Evolutionary conservation across 208 protist species (phyloP).

Genomic region (Jaenimonas drosophilae): DNA sequence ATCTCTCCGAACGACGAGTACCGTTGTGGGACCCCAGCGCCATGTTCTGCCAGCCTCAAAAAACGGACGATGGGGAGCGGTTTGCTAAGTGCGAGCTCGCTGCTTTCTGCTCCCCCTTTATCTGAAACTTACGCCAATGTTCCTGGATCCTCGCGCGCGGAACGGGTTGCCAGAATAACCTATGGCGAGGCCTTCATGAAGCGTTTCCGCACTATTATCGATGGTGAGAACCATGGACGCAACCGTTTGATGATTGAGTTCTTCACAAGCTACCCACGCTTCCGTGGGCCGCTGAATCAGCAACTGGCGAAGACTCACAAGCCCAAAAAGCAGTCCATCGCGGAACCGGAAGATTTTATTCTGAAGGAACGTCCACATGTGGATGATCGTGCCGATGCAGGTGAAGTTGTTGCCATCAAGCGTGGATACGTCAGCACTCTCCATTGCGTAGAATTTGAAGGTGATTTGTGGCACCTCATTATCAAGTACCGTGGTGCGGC

Average conservation of each 20-base stretch:
- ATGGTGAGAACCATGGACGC: constrained; percentile 17
- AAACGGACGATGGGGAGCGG: constrained; percentile 1
- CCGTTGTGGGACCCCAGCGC: background rate
- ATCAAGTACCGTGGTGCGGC: constrained; percentile 1
- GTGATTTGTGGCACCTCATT: constrained; percentile 2
- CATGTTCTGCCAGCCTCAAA: background rate
- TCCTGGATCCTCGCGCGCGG: background rate
- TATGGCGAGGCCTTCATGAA: constrained; percentile 9
- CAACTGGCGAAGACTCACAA: background rate
- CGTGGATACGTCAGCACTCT: background rate
- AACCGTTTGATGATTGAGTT: constrained; percentile 27
- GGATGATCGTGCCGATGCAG: no score
- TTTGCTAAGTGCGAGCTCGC: background rate
- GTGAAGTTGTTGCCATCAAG: no score
- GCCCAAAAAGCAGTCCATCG: constrained; percentile 1
- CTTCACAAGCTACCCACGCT: constrained; percentile 13
- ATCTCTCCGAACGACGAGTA: background rate
- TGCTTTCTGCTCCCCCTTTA: constrained; percentile 1
- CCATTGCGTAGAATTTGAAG: constrained; percentile 4
- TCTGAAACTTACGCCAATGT: no score
- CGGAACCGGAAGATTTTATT: no score
- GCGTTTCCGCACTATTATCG: constrained; percentile 8
- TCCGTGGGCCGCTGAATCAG: background rate
- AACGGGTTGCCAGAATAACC: constrained; percentile 1
- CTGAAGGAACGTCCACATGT: constrained; percentile 1